Evolutionary conservation across 2,329 filamentous ascomycete genomes (phyloP), one percentile per base, ranked within the genome.

Genomic region (Byssochlamys sp.): DNA sequence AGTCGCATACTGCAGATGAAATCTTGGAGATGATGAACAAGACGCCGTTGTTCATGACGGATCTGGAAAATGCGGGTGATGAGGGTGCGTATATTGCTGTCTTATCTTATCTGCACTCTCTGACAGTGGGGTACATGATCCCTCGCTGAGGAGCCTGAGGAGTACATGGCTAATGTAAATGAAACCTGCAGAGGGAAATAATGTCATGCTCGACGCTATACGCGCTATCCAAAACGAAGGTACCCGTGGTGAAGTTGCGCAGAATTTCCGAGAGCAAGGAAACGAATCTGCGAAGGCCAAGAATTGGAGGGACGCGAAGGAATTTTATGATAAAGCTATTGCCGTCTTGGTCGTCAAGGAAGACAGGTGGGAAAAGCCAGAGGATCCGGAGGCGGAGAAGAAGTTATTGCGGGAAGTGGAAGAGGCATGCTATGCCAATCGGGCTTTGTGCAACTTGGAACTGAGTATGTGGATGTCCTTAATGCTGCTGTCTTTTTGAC

Each of bases 151-250:
- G 39, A 2, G n/a, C 2, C 19, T 9, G 39, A 19, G 19, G 19
- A 19, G 19, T 19, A 19, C 19, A 19, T 33, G n/a, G 10, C 53
- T 56, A 19, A 59, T 29, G 28, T 24, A 65, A 57, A 45, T 57
- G 49, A 24, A 19, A 49, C 61, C 49, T 58, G 48, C 58, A 77
- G 75, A 75, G 58, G 80, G 89, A 65, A 88, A 95, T 62, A 96
- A 96, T 68, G 80, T 87, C 60, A 85, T 89, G 64, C 79, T 96
- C 0, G 91, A 95, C 66, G 95, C 94, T 0, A 80, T 99, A 59
- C 88, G 89, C 69, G 92, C 94, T 0, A 78, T 99, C 45, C 90
- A 90, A 29, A 96, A 96, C 70, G 94, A 99, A 76, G 95, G 94
- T 24, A 91, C 91, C 7, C 85, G 89, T 53, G 81, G 86, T 9